These are phyloP conservation scores for Ilyonectria destructans DNA, from an alignment of 2,329 filamentous ascomycete species.

Conservation along the genomic window DNA sequence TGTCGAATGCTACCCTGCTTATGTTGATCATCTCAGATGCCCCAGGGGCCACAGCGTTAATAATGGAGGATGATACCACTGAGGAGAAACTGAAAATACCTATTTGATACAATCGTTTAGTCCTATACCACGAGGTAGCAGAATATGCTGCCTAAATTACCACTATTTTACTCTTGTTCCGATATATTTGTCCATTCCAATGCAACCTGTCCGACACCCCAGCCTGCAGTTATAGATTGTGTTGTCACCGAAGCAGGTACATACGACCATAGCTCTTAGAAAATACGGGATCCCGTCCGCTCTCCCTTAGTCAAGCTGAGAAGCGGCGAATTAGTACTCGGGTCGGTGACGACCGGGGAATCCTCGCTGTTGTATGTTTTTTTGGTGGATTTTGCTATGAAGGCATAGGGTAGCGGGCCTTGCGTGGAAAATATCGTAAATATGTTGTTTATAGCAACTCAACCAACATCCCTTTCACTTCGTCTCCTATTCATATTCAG, in stretches of 20 bases:
- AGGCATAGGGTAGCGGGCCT: not conserved
- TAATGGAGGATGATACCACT: constrained; percentile 4
- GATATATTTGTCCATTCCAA: not conserved
- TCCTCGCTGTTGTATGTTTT: constrained; percentile 7
- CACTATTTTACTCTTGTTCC: constrained; percentile 8
- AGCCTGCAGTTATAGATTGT: not conserved
- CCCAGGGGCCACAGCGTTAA: constrained; percentile 5
- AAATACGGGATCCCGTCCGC: constrained; percentile 15
- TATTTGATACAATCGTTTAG: constrained; percentile 21
- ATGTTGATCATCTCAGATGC: not conserved
- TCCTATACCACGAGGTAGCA: not conserved
- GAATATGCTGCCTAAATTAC: not conserved
- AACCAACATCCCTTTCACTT: too few species aligned
- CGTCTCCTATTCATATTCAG: too few species aligned
- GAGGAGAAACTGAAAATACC: constrained; percentile 3
- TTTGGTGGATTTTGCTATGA: not conserved
- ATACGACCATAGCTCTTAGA: constrained; percentile 15
- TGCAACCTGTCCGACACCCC: too few species aligned
- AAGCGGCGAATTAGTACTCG: constrained; percentile 13
- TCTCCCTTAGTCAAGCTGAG: constrained; percentile 14
- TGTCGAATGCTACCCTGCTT: not conserved
- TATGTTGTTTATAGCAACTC: too few species aligned
- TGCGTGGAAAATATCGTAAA: too few species aligned
- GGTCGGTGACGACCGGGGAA: constrained; percentile 16
- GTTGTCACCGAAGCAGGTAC: not conserved